A percentile compares a stretch with the other conserved stretches of the same genome.
phyloP scores from a whole-genome alignment of 352 stramenopile species.

The Pythium monospermum region DNA sequence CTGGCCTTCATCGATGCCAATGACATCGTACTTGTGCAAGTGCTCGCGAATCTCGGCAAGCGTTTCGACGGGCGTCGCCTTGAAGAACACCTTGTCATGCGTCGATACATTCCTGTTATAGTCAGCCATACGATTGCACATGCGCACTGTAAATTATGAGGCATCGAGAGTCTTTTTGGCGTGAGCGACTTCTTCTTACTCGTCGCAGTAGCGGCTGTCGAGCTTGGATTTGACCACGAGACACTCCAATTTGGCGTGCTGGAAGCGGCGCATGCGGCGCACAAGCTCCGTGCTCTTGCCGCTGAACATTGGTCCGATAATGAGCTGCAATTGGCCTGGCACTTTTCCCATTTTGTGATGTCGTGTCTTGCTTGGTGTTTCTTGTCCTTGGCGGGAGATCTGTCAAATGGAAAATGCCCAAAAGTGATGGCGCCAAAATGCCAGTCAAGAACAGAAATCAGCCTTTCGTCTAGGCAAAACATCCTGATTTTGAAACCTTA shows the following conservation, averaged over 20 bases:
- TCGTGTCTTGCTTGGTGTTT: neutral
- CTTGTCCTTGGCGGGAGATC: slow-evolving; percentile 3
- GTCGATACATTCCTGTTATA: slow-evolving; percentile 57
- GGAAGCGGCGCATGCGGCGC: slow-evolving; percentile 72
- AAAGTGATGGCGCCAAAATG: slow-evolving; percentile 6
- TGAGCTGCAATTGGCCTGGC: slow-evolving; percentile 69
- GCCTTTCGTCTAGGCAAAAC: no score
- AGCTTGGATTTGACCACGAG: slow-evolving; percentile 82
- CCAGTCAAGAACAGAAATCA: neutral
- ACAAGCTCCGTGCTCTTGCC: slow-evolving; percentile 87
- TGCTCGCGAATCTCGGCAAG: slow-evolving; percentile 48
- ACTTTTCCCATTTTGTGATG: slow-evolving; percentile 20
- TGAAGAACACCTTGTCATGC: slow-evolving; percentile 70
- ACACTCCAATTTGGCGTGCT: slow-evolving; percentile 72
- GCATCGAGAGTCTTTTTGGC: no score
- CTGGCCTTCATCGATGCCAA: slow-evolving; percentile 84
- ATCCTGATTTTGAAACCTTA: neutral
- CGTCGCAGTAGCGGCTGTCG: slow-evolving; percentile 70
- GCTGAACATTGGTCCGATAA: slow-evolving; percentile 86
- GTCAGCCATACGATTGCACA: neutral
- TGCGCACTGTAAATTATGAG: no score
- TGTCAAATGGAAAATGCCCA: slow-evolving; percentile 5
- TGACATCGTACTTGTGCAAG: slow-evolving; percentile 72
- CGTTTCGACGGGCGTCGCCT: slow-evolving; percentile 54
- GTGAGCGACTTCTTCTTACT: slow-evolving; percentile 29